phyloP scores from a whole-genome alignment of 805 yeast genomes.

The Candida silvicultrix region DNA sequence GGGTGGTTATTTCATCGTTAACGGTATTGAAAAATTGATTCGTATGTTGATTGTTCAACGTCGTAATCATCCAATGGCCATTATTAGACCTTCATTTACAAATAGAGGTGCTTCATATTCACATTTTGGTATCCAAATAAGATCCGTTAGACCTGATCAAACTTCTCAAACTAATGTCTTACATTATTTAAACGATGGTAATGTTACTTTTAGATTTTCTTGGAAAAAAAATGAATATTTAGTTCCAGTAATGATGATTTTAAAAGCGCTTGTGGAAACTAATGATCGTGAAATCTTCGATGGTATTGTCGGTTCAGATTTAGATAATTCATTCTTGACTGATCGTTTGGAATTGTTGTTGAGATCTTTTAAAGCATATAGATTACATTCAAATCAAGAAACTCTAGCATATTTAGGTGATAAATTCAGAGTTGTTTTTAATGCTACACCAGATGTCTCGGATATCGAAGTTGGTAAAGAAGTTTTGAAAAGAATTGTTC shows the following conservation, averaged over 20 bases:
- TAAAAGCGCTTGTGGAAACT: conserved; percentile 85
- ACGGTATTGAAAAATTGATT: conserved; percentile 93
- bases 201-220: conserved; percentile 91
- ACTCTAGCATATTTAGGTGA: conserved; percentile 94
- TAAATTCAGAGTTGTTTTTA: conserved; percentile 90
- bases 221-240: conserved; percentile 96
- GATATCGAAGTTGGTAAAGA: conserved; percentile 90
- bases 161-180: conserved; percentile 96
- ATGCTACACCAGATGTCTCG: conserved; percentile 79
- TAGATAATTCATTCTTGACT: conserved; percentile 84
- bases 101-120: conserved; percentile 92
- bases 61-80: conserved; percentile 97
- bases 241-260: conserved; percentile 87
- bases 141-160: conserved; percentile 94
- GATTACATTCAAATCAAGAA: conserved; percentile 72
- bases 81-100: conserved; percentile 88
- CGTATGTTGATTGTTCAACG: conserved; percentile 98
- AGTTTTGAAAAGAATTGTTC: conserved; percentile 74
- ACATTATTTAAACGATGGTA: conserved; percentile 93
- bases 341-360: conserved; percentile 94
- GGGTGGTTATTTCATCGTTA: conserved; percentile 91
- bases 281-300: conserved; percentile 94
- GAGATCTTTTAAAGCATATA: conserved; percentile 81
- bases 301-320: conserved; percentile 89
- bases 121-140: conserved; percentile 86